Conservation (phyloP, 129 eudicot species). For the Deinandra increscens region DNA sequence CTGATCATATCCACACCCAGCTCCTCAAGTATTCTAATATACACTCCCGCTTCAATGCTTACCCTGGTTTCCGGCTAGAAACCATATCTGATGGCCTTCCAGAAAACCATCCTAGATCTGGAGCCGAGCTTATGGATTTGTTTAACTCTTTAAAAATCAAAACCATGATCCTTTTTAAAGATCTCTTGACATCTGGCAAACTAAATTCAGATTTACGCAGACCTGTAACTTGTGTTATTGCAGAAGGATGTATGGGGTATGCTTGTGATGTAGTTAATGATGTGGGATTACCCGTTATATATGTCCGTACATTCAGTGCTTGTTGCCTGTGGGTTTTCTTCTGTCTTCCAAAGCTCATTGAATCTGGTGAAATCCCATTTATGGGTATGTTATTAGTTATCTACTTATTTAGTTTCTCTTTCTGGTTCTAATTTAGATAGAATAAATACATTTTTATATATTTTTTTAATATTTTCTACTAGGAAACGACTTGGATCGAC, state of each 20-base stretch:
- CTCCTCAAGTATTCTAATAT: no score
- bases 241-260: slow-evolving; percentile 54
- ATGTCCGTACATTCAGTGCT: slow-evolving; percentile 61
- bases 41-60: no score
- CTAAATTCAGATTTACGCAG: no score
- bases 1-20: no score
- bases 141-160: slow-evolving; percentile 34
- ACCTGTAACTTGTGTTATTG: no score
- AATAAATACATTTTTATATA: not conserved
- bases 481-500: slow-evolving; percentile 46
- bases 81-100: slow-evolving; percentile 55
- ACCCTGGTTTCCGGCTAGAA: slow-evolving; percentile 40
- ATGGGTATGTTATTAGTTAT: no score
- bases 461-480: not conserved
- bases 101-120: slow-evolving; percentile 45
- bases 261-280: slow-evolving; percentile 46
- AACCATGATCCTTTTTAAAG: slow-evolving; percentile 34
- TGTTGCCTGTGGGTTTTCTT: slow-evolving; percentile 58
- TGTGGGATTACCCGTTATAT: slow-evolving; percentile 48
- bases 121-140: slow-evolving; percentile 33
- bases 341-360: no score
- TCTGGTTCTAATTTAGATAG: not conserved
- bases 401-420: not conserved
- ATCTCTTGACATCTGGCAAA: no score
- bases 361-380: no score